These are phyloP conservation scores for Mycena floridula DNA, from an alignment of 768 basidiomycete genomes.

Conservation along the genomic window DNA sequence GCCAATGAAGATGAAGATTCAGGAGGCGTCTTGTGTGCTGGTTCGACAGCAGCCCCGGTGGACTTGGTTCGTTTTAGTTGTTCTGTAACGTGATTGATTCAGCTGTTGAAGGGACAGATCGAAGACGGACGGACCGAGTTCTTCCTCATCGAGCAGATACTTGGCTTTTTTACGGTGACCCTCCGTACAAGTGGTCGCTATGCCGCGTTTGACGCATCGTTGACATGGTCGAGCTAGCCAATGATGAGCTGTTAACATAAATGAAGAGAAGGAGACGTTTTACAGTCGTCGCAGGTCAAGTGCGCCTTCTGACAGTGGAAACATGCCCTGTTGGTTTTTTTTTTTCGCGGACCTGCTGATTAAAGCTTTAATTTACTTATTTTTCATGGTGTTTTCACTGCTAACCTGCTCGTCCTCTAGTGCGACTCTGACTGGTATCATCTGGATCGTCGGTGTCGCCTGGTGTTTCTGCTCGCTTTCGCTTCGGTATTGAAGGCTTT, in stretches of 20 bases:
- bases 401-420: too few relatives aligned
- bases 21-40: conserved; percentile 25
- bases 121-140: conserved; percentile 60
- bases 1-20: conserved; percentile 17
- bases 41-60: conserved; percentile 24
- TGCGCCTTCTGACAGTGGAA: conserved; percentile 97
- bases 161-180: conserved; percentile 98
- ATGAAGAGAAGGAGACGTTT: conserved; percentile 26
- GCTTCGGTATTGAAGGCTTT: neutral
- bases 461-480: neutral
- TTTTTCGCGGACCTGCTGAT: conserved; percentile 89
- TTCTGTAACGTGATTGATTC: conserved; percentile 28
- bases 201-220: conserved; percentile 91
- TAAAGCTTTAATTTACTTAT: too few relatives aligned
- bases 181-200: conserved; percentile 83
- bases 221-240: conserved; percentile 87
- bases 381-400: too few relatives aligned
- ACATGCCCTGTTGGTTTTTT: conserved; percentile 91
- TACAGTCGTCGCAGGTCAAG: conserved; percentile 97
- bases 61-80: conserved; percentile 43
- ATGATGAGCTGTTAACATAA: conserved; percentile 16
- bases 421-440: too few relatives aligned
- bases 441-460: neutral
- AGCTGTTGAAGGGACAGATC: conserved; percentile 25
- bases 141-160: conserved; percentile 90